Evolutionary conservation across 495 filamentous ascomycete species (phyloP).

Genomic region (Oidiodendron maius): DNA sequence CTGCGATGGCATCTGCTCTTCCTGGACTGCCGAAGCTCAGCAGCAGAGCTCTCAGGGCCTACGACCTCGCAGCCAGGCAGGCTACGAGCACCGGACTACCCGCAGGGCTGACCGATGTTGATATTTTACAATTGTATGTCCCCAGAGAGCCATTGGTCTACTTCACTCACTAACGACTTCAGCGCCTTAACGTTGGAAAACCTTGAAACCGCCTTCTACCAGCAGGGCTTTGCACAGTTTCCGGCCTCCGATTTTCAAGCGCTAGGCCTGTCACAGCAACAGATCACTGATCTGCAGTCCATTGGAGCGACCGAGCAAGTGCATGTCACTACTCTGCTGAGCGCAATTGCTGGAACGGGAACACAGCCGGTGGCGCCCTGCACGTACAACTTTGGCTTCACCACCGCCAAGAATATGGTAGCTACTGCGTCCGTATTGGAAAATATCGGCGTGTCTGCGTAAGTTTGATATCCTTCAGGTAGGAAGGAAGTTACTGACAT

Average conservation of each 20-base stretch:
- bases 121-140: slow-evolving; percentile 67
- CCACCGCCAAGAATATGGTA: slow-evolving; percentile 42
- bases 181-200: slow-evolving; percentile 40
- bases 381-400: slow-evolving; percentile 52
- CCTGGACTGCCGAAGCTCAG: slow-evolving; percentile 39
- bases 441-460: slow-evolving; percentile 51
- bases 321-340: slow-evolving; percentile 52
- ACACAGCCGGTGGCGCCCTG: slow-evolving; percentile 43
- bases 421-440: slow-evolving; percentile 49
- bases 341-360: slow-evolving; percentile 41
- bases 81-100: slow-evolving; percentile 42
- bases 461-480: slow-evolving; percentile 28
- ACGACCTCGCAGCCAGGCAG: slow-evolving; percentile 42
- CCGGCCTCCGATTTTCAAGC: slow-evolving; percentile 40
- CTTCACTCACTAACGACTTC: slow-evolving; percentile 2
- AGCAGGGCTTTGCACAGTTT: slow-evolving; percentile 52
- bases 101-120: slow-evolving; percentile 50
- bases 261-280: slow-evolving; percentile 41
- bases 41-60: slow-evolving; percentile 33
- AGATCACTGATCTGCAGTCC: slow-evolving; percentile 46
- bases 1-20: slow-evolving; percentile 35
- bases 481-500: not conserved
- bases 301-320: slow-evolving; percentile 49
- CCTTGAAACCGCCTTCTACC: slow-evolving; percentile 47
- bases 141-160: not conserved